phyloP scores from a whole-genome alignment of 164 flowering plant genomes.

The Echeveria elegans region DNA sequence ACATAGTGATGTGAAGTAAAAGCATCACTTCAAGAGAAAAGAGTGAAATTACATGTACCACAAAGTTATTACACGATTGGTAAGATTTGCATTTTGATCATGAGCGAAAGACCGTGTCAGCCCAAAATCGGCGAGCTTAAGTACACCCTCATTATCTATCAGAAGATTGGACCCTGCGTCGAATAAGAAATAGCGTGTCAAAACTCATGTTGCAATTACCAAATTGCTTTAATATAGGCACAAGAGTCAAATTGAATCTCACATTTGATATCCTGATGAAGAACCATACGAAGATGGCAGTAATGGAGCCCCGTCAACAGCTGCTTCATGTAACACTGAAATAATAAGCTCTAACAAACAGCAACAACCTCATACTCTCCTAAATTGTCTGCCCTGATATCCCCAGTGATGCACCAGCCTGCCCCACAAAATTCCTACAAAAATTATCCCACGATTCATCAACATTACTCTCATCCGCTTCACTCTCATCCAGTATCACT shows the following conservation, averaged over 20 bases:
- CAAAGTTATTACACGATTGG: conserved; percentile 88
- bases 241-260: not conserved
- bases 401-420: too few species aligned
- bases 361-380: too few species aligned
- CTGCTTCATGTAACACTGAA: conserved; percentile 94
- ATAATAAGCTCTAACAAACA: too few species aligned
- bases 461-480: too few species aligned
- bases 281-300: conserved; percentile 90
- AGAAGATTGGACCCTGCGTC: conserved; percentile 90
- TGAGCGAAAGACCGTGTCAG: conserved; percentile 75
- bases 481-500: too few species aligned
- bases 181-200: not conserved
- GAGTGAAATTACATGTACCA: conserved; percentile 74
- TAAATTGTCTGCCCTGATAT: too few species aligned
- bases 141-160: conserved; percentile 83
- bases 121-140: conserved; percentile 97
- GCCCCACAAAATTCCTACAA: too few species aligned
- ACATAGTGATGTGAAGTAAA: not conserved
- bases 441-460: too few species aligned
- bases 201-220: not conserved
- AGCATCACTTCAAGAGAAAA: not conserved
- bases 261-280: conserved; percentile 97
- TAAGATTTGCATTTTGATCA: conserved; percentile 72
- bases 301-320: conserved; percentile 88
- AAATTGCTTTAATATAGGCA: not conserved